These are phyloP conservation scores for Ricinus communis DNA, from an alignment of 345 rosid species.

Conservation along the genomic window DNA sequence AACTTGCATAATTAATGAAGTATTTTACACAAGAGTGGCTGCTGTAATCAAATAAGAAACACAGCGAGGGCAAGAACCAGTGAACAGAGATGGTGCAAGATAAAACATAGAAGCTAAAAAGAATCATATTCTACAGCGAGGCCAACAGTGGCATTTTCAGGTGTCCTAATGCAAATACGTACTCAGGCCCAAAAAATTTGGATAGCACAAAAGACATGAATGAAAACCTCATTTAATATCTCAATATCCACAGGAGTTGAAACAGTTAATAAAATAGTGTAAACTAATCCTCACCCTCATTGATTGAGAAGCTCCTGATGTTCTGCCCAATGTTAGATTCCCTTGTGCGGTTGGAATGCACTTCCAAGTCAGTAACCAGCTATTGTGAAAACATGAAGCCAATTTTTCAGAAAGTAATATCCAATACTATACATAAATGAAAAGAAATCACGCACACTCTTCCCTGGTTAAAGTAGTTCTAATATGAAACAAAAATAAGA, in stretches of 20 bases:
- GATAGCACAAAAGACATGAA: too few species aligned
- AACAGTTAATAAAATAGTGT: neutral
- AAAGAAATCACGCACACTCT: neutral
- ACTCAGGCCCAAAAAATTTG: neutral
- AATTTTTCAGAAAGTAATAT: conserved; percentile 18
- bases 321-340: conserved; percentile 42
- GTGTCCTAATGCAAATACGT: neutral
- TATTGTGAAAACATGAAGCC: conserved; percentile 36
- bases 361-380: conserved; percentile 64
- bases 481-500: neutral
- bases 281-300: conserved; percentile 46
- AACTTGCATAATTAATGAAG: too few species aligned
- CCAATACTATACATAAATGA: conserved; percentile 9
- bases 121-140: neutral
- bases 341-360: conserved; percentile 46
- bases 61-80: too few species aligned
- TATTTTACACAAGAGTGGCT: neutral
- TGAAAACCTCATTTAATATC: neutral
- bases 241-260: neutral
- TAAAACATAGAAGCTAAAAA: neutral
- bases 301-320: conserved; percentile 26
- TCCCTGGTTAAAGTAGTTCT: neutral
- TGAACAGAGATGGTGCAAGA: neutral
- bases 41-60: conserved; percentile 2
- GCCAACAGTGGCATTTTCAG: neutral